phyloP scores from a whole-genome alignment of 345 rosid species.

The Noccaea caerulescens region DNA sequence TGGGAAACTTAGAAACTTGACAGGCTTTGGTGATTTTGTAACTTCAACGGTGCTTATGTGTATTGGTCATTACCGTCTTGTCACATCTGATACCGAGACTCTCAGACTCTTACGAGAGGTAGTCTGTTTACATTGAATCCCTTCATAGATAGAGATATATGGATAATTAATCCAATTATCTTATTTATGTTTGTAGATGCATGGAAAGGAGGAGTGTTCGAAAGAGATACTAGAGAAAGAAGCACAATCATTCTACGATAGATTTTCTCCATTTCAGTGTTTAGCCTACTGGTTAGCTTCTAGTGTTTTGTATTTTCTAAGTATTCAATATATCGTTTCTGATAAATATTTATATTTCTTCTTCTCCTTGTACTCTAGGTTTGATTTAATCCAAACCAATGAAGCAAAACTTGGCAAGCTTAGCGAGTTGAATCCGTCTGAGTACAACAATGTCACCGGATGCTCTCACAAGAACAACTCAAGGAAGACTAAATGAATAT shows the following conservation, averaged over 20 bases:
- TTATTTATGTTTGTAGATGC: neutral
- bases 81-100: constrained; percentile 60
- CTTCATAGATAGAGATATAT: neutral
- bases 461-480: neutral
- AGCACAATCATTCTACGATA: constrained; percentile 19
- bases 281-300: constrained; percentile 31
- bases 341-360: constrained; percentile 1
- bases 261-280: constrained; percentile 33
- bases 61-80: constrained; percentile 49
- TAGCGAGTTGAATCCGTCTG: constrained; percentile 12
- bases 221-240: constrained; percentile 10
- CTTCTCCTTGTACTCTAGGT: constrained; percentile 13
- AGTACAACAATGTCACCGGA: constrained; percentile 17
- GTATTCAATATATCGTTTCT: neutral
- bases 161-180: neutral
- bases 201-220: constrained; percentile 24
- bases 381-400: constrained; percentile 22
- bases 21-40: constrained; percentile 52
- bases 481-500: too few relatives aligned
- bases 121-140: neutral
- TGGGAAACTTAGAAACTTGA: constrained; percentile 21
- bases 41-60: constrained; percentile 55
- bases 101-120: constrained; percentile 51
- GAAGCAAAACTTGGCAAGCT: constrained; percentile 25
- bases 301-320: neutral